phyloP scores from a whole-genome alignment of 176 grass and related monocot genomes.

The Rhynchospora breviuscula region DNA sequence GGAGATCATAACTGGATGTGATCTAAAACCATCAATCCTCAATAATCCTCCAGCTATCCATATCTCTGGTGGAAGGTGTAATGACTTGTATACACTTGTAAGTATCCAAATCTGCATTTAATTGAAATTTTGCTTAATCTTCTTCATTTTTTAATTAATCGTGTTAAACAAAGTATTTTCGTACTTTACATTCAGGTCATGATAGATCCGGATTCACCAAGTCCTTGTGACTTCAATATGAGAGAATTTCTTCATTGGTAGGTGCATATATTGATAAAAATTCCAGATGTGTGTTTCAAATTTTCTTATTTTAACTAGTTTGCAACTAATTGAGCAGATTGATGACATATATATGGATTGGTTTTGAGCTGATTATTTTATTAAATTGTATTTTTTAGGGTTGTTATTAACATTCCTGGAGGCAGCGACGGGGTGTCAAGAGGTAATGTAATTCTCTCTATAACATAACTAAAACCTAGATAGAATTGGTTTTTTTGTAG shows the following conservation, averaged over 20 bases:
- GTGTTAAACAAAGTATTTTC: not conserved
- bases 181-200: constrained; percentile 26
- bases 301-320: not conserved
- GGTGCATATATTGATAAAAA: not conserved
- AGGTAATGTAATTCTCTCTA: constrained; percentile 5
- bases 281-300: not conserved
- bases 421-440: not conserved
- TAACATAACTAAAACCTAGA: not conserved
- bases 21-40: constrained; percentile 36
- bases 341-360: not conserved
- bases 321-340: not conserved
- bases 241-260: constrained; percentile 49
- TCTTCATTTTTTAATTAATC: not conserved
- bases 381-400: constrained; percentile 3
- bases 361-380: not conserved
- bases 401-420: constrained; percentile 21
- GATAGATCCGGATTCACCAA: constrained; percentile 44
- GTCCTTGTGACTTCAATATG: constrained; percentile 37
- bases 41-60: constrained; percentile 17
- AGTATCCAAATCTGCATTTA: not conserved
- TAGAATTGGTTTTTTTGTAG: not conserved
- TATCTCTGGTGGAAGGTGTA: constrained; percentile 25
- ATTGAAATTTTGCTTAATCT: not conserved
- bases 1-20: constrained; percentile 37
- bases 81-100: constrained; percentile 33